Evolutionary conservation across 2,329 filamentous ascomycete genomes (phyloP).

Genomic region (Colletotrichum incanum): DNA sequence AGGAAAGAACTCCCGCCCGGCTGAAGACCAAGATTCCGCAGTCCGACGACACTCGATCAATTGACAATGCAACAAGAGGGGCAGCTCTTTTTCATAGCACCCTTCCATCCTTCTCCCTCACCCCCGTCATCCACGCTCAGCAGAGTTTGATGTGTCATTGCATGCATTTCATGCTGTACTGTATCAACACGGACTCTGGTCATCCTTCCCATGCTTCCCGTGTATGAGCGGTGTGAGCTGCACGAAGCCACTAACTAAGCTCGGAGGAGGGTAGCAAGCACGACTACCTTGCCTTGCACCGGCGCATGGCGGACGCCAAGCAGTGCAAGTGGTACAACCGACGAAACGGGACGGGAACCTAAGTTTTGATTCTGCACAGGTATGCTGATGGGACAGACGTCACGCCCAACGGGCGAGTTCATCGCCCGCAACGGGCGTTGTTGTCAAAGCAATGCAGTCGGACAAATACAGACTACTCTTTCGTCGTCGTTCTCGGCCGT

Average conservation of each 20-base stretch:
- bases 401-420: constrained; percentile 7
- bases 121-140: constrained; percentile 12
- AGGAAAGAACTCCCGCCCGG: constrained; percentile 4
- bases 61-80: background rate
- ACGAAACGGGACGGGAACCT: constrained; percentile 11
- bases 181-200: constrained; percentile 38
- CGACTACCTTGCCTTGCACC: constrained; percentile 31
- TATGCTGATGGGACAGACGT: constrained; percentile 15
- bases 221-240: constrained; percentile 42
- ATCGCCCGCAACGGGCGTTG: constrained; percentile 21
- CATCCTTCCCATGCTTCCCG: constrained; percentile 15
- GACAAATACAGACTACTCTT: constrained; percentile 16
- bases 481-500: constrained; percentile 25
- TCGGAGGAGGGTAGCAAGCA: constrained; percentile 42
- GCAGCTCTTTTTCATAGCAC: background rate
- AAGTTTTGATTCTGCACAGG: constrained; percentile 22
- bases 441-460: constrained; percentile 22
- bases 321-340: constrained; percentile 26
- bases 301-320: constrained; percentile 35
- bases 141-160: constrained; percentile 41
- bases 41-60: constrained; percentile 3
- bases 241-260: constrained; percentile 36
- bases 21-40: background rate
- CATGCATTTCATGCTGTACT: constrained; percentile 31
- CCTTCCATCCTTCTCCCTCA: background rate